A percentile compares a stretch with the other conserved stretches of the same genome.
Conservation (phyloP, 106 monocot genomes). For the Dendrobium nobile region DNA sequence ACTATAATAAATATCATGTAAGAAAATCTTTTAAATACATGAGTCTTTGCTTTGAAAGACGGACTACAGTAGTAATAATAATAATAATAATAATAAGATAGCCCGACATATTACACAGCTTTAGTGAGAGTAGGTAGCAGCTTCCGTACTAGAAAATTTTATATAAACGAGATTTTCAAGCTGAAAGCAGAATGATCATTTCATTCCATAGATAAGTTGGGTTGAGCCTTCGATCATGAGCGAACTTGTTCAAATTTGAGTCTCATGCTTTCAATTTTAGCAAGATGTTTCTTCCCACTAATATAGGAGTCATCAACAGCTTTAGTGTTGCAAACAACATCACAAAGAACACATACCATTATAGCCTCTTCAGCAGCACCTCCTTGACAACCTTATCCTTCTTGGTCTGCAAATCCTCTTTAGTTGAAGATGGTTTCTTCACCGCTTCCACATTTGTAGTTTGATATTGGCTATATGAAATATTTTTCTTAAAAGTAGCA, state of each 20-base stretch:
- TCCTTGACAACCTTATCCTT: slow-evolving; percentile 39
- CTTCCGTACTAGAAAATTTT: too few species aligned
- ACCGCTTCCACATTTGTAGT: not conserved
- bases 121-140: too few species aligned
- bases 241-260: not conserved
- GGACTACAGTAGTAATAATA: too few species aligned
- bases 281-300: slow-evolving; percentile 36
- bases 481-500: not conserved
- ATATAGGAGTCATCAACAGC: slow-evolving; percentile 37
- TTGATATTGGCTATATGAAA: not conserved
- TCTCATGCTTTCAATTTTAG: slow-evolving; percentile 25
- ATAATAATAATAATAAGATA: too few species aligned
- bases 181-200: too few species aligned
- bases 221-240: not conserved
- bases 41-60: too few species aligned
- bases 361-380: slow-evolving; percentile 37
- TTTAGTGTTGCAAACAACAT: slow-evolving; percentile 66
- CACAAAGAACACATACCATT: slow-evolving; percentile 39
- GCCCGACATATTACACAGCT: too few species aligned
- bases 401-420: slow-evolving; percentile 33
- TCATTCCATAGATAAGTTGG: too few species aligned
- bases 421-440: not conserved
- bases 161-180: too few species aligned
- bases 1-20: too few species aligned
- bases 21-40: too few species aligned